Evolutionary conservation across 2,329 filamentous ascomycete genomes (phyloP), one percentile per base, ranked within the genome.

Genomic region (Fusarium albidum): DNA sequence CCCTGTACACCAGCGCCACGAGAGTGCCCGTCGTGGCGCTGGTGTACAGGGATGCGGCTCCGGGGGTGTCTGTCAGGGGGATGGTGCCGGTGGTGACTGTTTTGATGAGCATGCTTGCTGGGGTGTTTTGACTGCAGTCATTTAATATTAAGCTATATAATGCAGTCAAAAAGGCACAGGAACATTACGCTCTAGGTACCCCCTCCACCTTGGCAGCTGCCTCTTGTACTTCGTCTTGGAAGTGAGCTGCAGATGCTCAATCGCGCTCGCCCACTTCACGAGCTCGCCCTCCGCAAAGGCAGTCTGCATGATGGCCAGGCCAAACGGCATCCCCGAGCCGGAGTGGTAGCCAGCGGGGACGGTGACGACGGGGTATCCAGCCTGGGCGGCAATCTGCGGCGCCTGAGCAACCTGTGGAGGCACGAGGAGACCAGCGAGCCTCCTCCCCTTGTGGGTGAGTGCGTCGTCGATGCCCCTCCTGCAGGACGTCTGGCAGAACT

Each of bases 351-450:
- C 86, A 0, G 80, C 85, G 0, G 89, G 89, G 1, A 92, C 68
- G 0, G 88, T 90, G 43, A 92, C 78, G 67, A 90, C 80, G 0
- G 89, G 89, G 66, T 92, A 92, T 0, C 89, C 88, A 6, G 89
- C 90, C 72, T 92, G 88, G 0, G 90, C 89, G 1, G 88, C 86
- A 53, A 90, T 82, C 71, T 90, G 85, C 57, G 85, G 85, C 5
- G 83, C 82, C 69, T 90, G 86, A 0, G 81, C 88, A 4, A 88
- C 85, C 65, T 89, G 84, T 0, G 87, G 79, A 6, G 89, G 89
- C 0, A 90, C 86, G 2, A 93, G 76, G 3, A 92, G 75, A 2
- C 82, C 89, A 49, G 85, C 80, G 1, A 92, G 74, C 15, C 71
- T 74, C 40, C 67, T 70, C 5, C 74, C 75, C 17, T 77, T 70